Percentiles rank a stretch among this genome's conserved stretches.
phyloP scores from a whole-genome alignment of 1,139 yeast species.

The Taphrina pruni region DNA sequence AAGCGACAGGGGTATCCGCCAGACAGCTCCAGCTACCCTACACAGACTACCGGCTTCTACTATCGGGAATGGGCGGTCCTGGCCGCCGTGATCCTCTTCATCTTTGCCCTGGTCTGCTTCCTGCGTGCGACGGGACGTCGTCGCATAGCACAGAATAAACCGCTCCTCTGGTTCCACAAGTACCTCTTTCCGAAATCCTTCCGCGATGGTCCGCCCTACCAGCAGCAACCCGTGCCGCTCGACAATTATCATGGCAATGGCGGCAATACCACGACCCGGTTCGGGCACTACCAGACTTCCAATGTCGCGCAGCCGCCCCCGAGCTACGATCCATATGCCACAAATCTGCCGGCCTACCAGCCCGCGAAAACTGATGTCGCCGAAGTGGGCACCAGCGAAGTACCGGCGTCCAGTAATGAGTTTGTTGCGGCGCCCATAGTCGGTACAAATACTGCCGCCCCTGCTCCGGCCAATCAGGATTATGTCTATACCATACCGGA shows the following conservation, averaged over 20 bases:
- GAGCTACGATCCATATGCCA: constrained; percentile 38
- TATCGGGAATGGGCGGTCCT: constrained; percentile 29
- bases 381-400: background rate
- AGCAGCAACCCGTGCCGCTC: constrained; percentile 5
- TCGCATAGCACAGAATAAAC: constrained; percentile 16
- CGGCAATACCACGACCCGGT: background rate
- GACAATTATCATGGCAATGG: background rate
- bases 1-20: constrained; percentile 1
- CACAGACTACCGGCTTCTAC: constrained; percentile 11
- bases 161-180: constrained; percentile 17
- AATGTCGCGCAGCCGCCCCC: constrained; percentile 34
- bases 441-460: background rate
- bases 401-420: background rate
- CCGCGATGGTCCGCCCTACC: constrained; percentile 30
- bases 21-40: background rate
- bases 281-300: background rate
- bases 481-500: constrained; percentile 12
- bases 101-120: constrained; percentile 11
- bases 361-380: constrained; percentile 14
- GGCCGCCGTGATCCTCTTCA: constrained; percentile 24
- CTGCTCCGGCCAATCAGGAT: background rate
- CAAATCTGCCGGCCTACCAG: constrained; percentile 34
- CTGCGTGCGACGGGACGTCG: constrained; percentile 27
- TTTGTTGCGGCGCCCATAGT: background rate
- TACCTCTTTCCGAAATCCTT: constrained; percentile 17